These are phyloP conservation scores for Jatropha curcas DNA, from an alignment of 345 rosid species.

Conservation along the genomic window DNA sequence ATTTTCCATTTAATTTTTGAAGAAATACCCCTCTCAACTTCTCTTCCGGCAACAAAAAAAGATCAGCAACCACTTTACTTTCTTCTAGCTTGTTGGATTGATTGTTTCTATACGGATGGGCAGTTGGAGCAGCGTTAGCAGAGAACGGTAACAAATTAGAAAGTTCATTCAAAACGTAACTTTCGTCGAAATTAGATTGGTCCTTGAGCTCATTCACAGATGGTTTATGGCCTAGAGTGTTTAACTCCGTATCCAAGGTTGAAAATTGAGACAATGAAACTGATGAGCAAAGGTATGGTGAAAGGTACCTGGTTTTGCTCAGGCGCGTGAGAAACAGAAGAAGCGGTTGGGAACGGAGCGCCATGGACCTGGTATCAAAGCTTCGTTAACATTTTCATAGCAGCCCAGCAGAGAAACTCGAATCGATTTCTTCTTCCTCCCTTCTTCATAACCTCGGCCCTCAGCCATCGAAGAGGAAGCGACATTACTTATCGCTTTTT, in stretches of 20 bases:
- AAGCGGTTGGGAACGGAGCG: not conserved
- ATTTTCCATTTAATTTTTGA: conserved; percentile 60
- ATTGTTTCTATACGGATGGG: conserved; percentile 13
- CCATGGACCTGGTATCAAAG: not conserved
- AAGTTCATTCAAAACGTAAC: conserved; percentile 53
- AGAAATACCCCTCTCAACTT: conserved; percentile 83
- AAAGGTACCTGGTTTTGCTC: conserved; percentile 22
- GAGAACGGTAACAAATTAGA: conserved; percentile 56
- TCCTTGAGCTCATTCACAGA: conserved; percentile 13
- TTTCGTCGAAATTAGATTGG: conserved; percentile 41
- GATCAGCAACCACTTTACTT: conserved; percentile 37
- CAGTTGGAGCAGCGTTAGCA: conserved; percentile 14
- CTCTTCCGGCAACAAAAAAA: conserved; percentile 65
- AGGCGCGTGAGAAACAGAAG: conserved; percentile 5
- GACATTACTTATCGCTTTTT: too few relatives aligned
- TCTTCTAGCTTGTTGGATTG: conserved; percentile 9
- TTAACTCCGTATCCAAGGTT: conserved; percentile 7
- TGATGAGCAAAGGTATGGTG: conserved; percentile 11
- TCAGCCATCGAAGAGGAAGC: too few relatives aligned
- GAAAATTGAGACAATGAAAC: conserved; percentile 23
- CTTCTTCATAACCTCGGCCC: too few relatives aligned
- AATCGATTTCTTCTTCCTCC: too few relatives aligned
- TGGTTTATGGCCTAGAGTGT: conserved; percentile 18
- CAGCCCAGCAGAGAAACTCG: too few relatives aligned
- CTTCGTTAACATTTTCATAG: too few relatives aligned